Conservation (phyloP, 768 basidiomycete species). For the Thelephora ganbajun region DNA sequence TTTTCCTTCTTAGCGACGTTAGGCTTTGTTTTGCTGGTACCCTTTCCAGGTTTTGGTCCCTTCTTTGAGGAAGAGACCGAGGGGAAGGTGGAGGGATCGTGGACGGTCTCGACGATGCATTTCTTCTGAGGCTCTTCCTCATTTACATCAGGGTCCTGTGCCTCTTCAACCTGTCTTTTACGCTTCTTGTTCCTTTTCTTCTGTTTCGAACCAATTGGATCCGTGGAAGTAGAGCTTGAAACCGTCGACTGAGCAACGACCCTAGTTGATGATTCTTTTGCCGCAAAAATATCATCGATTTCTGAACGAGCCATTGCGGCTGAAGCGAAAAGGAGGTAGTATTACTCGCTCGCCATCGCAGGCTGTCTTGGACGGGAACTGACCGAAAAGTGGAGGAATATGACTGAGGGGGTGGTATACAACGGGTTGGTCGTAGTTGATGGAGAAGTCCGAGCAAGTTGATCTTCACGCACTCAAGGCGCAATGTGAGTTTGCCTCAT, state of each 20-base stretch:
- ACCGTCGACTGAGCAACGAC: conserved; percentile 9
- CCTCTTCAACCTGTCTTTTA: conserved; percentile 13
- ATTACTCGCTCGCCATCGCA: no score
- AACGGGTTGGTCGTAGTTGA: background rate
- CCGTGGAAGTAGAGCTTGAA: conserved; percentile 16
- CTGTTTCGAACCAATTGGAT: conserved; percentile 13
- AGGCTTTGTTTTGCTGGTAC: conserved; percentile 8
- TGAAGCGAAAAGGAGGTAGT: background rate
- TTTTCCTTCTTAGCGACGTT: conserved; percentile 11
- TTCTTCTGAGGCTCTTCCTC: conserved; percentile 15
- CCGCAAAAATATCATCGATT: conserved; percentile 78
- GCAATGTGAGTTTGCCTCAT: background rate
- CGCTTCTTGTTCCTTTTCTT: conserved; percentile 37
- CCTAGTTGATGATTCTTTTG: conserved; percentile 11
- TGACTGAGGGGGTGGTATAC: no score
- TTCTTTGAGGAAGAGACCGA: conserved; percentile 17
- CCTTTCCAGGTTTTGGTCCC: conserved; percentile 20
- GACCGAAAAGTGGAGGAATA: background rate
- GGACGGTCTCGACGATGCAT: conserved; percentile 40
- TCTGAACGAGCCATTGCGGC: conserved; percentile 42
- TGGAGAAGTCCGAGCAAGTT: no score
- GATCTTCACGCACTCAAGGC: no score
- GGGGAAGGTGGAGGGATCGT: conserved; percentile 33
- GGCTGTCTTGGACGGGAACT: no score
- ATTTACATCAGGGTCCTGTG: conserved; percentile 2